Percentiles rank a stretch among this genome's conserved stretches.
Evolutionary conservation across 1,284 basidiomycete genomes (phyloP).

Genomic region (Tausonia pullulans): DNA sequence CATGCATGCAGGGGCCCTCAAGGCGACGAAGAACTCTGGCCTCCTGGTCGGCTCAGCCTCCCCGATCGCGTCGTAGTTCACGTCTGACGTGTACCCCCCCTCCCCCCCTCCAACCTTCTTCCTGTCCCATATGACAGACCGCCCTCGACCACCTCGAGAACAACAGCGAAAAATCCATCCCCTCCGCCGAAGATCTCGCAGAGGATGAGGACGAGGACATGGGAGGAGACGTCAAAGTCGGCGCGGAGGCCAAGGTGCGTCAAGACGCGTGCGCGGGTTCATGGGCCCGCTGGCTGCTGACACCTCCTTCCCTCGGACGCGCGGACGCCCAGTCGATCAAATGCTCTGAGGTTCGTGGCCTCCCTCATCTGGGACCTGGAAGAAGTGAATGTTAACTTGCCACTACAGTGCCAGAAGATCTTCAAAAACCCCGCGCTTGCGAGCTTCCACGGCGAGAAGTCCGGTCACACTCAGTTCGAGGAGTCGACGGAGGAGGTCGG

Average conservation of each 20-base stretch:
- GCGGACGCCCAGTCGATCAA: constrained; percentile 21
- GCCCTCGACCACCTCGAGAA: constrained; percentile 79
- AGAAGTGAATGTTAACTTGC: background rate
- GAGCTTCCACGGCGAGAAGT: constrained; percentile 89
- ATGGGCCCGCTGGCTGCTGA: background rate
- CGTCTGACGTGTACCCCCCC: background rate
- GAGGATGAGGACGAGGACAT: constrained; percentile 56
- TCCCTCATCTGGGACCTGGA: background rate
- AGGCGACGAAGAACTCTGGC: constrained; percentile 63
- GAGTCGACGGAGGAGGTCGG: constrained; percentile 62
- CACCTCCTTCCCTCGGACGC: background rate
- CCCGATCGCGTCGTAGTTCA: background rate
- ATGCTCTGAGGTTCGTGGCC: constrained; percentile 22
- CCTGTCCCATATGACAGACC: constrained; percentile 41
- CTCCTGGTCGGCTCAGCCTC: constrained; percentile 33
- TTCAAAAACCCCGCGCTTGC: constrained; percentile 82
- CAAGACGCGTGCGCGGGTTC: background rate
- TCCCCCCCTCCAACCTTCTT: too few species aligned
- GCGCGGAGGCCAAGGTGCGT: constrained; percentile 22
- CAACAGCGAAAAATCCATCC: constrained; percentile 61
- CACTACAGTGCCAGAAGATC: constrained; percentile 60
- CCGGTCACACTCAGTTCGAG: constrained; percentile 86
- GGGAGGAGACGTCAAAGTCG: constrained; percentile 39
- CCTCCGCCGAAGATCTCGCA: constrained; percentile 35
- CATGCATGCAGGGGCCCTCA: constrained; percentile 57